A percentile compares a stretch with the other conserved stretches of the same genome.
These are phyloP conservation scores for Drechslerella stenobrocha DNA, from an alignment of 2,329 filamentous ascomycete genomes.

Conservation along the genomic window DNA sequence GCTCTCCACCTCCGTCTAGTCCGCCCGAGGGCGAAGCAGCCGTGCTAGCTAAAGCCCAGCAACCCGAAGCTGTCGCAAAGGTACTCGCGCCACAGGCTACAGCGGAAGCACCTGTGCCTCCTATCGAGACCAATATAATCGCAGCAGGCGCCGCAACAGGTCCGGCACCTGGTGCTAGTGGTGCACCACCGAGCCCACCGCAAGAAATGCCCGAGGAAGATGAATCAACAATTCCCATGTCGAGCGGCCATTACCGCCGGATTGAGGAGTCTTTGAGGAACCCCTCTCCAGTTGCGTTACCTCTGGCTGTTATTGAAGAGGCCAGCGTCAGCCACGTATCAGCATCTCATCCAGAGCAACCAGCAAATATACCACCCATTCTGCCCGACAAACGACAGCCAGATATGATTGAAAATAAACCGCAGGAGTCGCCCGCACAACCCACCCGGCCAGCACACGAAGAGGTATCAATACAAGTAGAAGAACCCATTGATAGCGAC, in stretches of 20 bases:
- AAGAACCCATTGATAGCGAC: not conserved
- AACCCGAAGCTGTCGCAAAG: slow-evolving; percentile 20
- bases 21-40: slow-evolving; percentile 13
- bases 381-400: not conserved
- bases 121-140: slow-evolving; percentile 6
- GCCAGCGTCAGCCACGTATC: slow-evolving; percentile 24
- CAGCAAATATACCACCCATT: not conserved
- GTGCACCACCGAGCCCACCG: slow-evolving; percentile 32
- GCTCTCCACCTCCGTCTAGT: slow-evolving; percentile 42
- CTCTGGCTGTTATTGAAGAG: slow-evolving; percentile 14
- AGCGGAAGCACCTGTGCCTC: slow-evolving; percentile 31
- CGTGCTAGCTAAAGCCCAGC: not conserved
- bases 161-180: slow-evolving; percentile 2
- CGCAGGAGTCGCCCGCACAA: not conserved
- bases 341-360: slow-evolving; percentile 18
- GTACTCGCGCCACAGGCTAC: no score
- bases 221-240: slow-evolving; percentile 36
- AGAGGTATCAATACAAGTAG: not conserved
- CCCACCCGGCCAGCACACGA: not conserved
- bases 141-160: not conserved
- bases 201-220: slow-evolving; percentile 23
- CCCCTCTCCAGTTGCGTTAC: slow-evolving; percentile 13
- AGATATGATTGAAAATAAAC: not conserved
- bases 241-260: slow-evolving; percentile 23
- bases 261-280: slow-evolving; percentile 38